phyloP scores from a whole-genome alignment of 441 rosid genomes.

The Biscutella auriculata region DNA sequence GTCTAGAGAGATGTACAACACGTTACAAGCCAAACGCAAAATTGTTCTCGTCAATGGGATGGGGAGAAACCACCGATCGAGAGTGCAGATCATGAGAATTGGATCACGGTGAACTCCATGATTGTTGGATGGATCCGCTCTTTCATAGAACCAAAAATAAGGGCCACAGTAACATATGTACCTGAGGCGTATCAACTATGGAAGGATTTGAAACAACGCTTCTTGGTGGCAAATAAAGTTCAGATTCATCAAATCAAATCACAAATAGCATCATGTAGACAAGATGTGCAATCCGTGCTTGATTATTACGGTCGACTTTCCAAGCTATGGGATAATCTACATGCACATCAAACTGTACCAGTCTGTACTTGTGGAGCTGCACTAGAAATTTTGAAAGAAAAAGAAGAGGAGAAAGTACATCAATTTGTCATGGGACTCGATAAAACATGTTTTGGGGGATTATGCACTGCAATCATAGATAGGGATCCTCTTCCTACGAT shows the following conservation, averaged over 20 bases:
- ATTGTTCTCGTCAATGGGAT: background rate
- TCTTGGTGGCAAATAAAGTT: background rate
- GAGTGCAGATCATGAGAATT: background rate
- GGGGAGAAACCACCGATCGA: rapidly evolving
- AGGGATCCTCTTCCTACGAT: background rate
- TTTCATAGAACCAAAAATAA: background rate
- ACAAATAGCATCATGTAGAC: background rate
- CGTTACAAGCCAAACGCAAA: background rate
- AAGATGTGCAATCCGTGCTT: background rate
- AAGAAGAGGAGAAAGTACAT: background rate
- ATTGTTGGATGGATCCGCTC: background rate
- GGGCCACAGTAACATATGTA: background rate
- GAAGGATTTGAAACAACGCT: background rate
- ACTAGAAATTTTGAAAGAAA: background rate
- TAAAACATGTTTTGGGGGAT: background rate
- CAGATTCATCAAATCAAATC: background rate
- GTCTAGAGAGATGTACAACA: background rate
- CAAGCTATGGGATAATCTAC: background rate
- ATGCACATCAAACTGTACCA: too few relatives aligned
- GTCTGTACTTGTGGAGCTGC: background rate
- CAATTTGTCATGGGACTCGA: background rate
- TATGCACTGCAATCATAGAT: background rate
- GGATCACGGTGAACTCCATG: background rate
- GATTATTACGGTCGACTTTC: background rate
- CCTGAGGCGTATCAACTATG: background rate